Conservation (phyloP, 1,284 basidiomycete species). For the Ganoderma boninense region DNA sequence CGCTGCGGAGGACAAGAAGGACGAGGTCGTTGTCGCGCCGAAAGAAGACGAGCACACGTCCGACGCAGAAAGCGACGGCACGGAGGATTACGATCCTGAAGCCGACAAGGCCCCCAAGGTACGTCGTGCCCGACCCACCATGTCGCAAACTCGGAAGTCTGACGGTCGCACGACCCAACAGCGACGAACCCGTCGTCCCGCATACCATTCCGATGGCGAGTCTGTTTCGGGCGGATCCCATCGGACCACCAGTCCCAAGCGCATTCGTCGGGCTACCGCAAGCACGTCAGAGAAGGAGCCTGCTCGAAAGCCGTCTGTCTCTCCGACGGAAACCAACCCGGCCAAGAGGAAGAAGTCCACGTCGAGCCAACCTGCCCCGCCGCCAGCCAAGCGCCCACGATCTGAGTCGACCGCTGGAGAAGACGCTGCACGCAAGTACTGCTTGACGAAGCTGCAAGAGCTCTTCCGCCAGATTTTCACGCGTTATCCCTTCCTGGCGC, state of each 20-base stretch:
- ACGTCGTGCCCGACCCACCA: conserved; percentile 34
- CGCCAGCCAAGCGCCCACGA: conserved; percentile 51
- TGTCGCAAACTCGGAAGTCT: background rate
- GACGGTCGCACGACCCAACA: conserved; percentile 9
- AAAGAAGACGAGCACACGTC: conserved; percentile 33
- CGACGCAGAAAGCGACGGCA: conserved; percentile 63
- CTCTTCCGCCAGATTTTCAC: conserved; percentile 73
- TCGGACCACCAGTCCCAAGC: conserved; percentile 32
- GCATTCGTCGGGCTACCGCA: conserved; percentile 27
- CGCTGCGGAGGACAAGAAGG: conserved; percentile 19
- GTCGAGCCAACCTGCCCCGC: conserved; percentile 38
- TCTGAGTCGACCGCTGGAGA: conserved; percentile 51
- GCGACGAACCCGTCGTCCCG: conserved; percentile 35
- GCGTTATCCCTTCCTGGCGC: conserved; percentile 62
- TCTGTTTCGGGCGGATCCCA: conserved; percentile 43
- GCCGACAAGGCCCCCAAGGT: conserved; percentile 53
- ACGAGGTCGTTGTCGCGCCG: conserved; percentile 29
- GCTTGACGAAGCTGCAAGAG: conserved; percentile 74
- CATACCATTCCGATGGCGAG: conserved; percentile 54
- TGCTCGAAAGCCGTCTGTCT: conserved; percentile 26
- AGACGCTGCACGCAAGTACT: conserved; percentile 81
- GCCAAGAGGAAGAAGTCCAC: conserved; percentile 55
- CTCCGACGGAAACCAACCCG: conserved; percentile 31
- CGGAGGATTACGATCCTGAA: conserved; percentile 76
- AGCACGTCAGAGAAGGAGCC: conserved; percentile 27